Percentiles rank a stretch among this genome's conserved stretches.
These are phyloP conservation scores for Cnidoscolus chayamansa DNA, from an alignment of 441 rosid species.

Conservation along the genomic window DNA sequence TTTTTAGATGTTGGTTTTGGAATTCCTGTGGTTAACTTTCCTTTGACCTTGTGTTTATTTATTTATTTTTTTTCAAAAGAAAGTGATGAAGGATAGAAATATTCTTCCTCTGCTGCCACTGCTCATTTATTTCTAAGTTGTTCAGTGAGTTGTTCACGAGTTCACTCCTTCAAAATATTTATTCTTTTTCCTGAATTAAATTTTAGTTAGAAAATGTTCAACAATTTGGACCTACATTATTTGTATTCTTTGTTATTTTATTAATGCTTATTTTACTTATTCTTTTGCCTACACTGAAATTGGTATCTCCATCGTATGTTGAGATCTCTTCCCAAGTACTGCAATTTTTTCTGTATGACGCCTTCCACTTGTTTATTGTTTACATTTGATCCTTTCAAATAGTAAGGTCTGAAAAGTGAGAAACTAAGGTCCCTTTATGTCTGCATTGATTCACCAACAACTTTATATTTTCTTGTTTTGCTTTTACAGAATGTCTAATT, in stretches of 20 bases:
- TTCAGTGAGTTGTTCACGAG: not conserved
- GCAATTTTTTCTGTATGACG: not conserved
- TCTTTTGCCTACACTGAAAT: not conserved
- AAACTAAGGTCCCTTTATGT: too few species aligned
- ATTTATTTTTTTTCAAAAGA: not conserved
- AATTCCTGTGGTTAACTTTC: not conserved
- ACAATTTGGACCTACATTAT: not conserved
- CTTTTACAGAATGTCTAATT: not conserved
- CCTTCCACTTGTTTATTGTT: not conserved
- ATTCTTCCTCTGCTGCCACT: not conserved
- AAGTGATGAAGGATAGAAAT: not conserved
- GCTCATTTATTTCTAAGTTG: not conserved
- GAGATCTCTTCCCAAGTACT: not conserved
- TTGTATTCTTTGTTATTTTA: not conserved
- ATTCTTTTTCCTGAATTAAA: not conserved
- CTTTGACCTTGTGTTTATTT: too few species aligned
- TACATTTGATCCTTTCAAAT: not conserved
- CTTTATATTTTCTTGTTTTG: not conserved
- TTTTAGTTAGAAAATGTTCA: not conserved
- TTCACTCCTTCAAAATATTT: not conserved
- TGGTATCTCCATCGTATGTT: not conserved
- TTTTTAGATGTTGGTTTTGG: not conserved
- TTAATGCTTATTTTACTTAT: too few species aligned
- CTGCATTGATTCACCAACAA: not conserved
- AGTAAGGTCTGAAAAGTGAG: not conserved